Conservation (phyloP, 257 asterid species). For the Dorcoceras hygrometricum region DNA sequence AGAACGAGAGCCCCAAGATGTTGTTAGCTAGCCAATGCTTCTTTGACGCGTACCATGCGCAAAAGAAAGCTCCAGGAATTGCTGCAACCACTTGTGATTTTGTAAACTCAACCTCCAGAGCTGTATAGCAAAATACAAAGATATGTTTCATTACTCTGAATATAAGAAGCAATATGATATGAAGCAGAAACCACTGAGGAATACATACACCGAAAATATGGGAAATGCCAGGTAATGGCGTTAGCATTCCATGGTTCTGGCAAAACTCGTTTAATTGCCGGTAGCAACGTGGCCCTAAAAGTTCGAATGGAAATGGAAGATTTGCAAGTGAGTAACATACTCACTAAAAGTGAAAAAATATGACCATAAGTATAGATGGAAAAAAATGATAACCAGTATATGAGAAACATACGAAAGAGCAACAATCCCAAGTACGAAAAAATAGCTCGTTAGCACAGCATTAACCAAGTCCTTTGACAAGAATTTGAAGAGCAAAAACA, state of each 20-base stretch:
- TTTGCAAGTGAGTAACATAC: background rate
- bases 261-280: slow-evolving; percentile 64
- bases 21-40: slow-evolving; percentile 99
- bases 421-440: slow-evolving; percentile 82
- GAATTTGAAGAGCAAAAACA: slow-evolving; percentile 92
- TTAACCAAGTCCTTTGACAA: slow-evolving; percentile 98
- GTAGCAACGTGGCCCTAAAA: slow-evolving; percentile 87
- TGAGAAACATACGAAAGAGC: slow-evolving; percentile 89
- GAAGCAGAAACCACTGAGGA: slow-evolving; percentile 19
- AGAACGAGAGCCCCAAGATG: slow-evolving; percentile 87
- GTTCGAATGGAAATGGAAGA: slow-evolving; percentile 19
- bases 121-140: slow-evolving; percentile 45
- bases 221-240: slow-evolving; percentile 65
- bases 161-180: slow-evolving; percentile 18
- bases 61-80: slow-evolving; percentile 92
- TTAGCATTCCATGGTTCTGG: slow-evolving; percentile 84
- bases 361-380: slow-evolving; percentile 10
- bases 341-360: slow-evolving; percentile 2
- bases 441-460: slow-evolving; percentile 91
- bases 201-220: slow-evolving; percentile 64
- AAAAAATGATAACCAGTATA: slow-evolving; percentile 26
- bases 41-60: slow-evolving; percentile 91
- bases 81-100: slow-evolving; percentile 81
- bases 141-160: slow-evolving; percentile 20
- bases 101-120: slow-evolving; percentile 85